Conservation (phyloP, 306 rosid species). For the Glycine tomentella region DNA sequence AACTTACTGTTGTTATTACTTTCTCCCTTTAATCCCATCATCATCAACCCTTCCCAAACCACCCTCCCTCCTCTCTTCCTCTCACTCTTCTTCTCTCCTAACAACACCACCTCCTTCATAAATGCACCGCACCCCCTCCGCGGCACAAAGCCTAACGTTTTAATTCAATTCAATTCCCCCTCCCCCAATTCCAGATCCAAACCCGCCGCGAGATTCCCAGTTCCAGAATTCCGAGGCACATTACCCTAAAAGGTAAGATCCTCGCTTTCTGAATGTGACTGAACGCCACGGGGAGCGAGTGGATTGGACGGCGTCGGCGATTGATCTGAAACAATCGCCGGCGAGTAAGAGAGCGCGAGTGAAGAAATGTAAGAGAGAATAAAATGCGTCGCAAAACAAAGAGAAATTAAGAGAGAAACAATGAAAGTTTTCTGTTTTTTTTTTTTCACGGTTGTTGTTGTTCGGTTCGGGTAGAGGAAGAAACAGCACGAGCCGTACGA, state of each 20-base stretch:
- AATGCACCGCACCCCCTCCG: conserved; percentile 40
- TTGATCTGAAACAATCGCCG: conserved; percentile 35
- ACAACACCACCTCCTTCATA: conserved; percentile 46
- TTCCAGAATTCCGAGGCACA: background rate
- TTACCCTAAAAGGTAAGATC: conserved; percentile 35
- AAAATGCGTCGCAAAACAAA: conserved; percentile 28
- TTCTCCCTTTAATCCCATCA: conserved; percentile 75
- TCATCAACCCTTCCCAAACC: conserved; percentile 62
- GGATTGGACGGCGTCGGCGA: conserved; percentile 7
- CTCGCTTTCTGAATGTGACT: background rate
- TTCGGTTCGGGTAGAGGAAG: conserved; percentile 38
- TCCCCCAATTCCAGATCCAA: conserved; percentile 38
- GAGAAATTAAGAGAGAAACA: background rate
- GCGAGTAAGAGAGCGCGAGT: background rate
- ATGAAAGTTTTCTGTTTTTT: background rate
- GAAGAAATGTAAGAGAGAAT: background rate
- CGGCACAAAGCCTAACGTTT: conserved; percentile 40
- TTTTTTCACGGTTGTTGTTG: conserved; percentile 35
- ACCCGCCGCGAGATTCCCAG: background rate
- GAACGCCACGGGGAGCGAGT: background rate
- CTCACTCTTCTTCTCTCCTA: conserved; percentile 47
- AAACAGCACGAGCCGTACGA: conserved; percentile 42
- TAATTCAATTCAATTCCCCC: background rate
- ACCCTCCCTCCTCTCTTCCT: conserved; percentile 50
- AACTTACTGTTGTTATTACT: conserved; percentile 58